These are phyloP conservation scores for Mrakia frigida DNA, from an alignment of 768 basidiomycete genomes.

Conservation along the genomic window DNA sequence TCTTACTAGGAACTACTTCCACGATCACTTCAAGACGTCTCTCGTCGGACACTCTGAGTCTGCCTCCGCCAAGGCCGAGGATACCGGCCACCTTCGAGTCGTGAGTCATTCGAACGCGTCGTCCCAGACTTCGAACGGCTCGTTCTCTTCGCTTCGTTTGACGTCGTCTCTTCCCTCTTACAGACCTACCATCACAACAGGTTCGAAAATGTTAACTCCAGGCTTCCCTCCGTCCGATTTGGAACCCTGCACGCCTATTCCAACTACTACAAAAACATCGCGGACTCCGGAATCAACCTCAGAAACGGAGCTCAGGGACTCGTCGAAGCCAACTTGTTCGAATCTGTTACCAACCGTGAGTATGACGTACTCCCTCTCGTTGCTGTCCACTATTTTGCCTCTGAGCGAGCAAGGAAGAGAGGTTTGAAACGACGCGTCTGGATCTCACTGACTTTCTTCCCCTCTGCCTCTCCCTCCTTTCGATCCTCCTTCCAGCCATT, in stretches of 20 bases:
- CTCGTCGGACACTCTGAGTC: neutral
- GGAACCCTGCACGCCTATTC: slow-evolving; percentile 5
- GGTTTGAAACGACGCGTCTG: too few relatives aligned
- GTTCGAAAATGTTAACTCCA: neutral
- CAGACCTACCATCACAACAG: slow-evolving; percentile 8
- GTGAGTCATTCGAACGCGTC: neutral
- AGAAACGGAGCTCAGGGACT: neutral
- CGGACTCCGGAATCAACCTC: neutral
- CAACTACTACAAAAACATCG: slow-evolving; percentile 1
- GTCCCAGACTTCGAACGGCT: neutral
- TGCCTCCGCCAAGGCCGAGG: neutral
- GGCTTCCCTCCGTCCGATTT: neutral
- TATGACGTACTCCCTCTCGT: too few relatives aligned
- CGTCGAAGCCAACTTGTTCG: slow-evolving; percentile 59
- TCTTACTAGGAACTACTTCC: neutral
- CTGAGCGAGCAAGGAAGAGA: too few relatives aligned
- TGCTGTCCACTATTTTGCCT: too few relatives aligned
- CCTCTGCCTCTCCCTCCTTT: slow-evolving; percentile 43
- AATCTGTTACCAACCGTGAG: too few relatives aligned
- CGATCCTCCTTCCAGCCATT: slow-evolving; percentile 58
- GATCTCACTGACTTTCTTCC: slow-evolving; percentile 48
- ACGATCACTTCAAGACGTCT: neutral
- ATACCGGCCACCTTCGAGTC: neutral
- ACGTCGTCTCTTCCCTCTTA: neutral
- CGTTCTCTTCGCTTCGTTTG: neutral